Base-by-base conservation (phyloP, 1,284 basidiomycete genomes). In the Trichosporon sp. region DNA sequence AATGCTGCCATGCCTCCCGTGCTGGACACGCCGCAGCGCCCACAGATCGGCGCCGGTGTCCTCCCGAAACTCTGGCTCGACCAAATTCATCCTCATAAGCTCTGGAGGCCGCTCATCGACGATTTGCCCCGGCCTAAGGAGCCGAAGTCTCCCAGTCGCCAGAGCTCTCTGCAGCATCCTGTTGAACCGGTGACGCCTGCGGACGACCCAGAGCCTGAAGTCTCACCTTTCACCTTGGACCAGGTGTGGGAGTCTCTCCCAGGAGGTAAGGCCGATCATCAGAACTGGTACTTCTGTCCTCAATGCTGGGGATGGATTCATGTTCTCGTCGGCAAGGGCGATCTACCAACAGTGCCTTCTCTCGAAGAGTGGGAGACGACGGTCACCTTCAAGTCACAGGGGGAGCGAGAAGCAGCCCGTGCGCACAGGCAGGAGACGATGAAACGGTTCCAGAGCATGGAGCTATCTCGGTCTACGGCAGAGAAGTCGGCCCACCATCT, bases 211-310 rank as follows among this genome's bases (percentile, higher is more conserved):
- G 64, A 71, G 38, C 64, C 32, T 12, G 56, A 60, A 15, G 21
- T n/a, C 27, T 1, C 56, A 2, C 53, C 64, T 11, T 63, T 69
- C 27, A 75, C 74, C 0, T 0, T 69, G 6, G 69, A 68, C 18
- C 77, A 81, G 27, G 77, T 82, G 0, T 73, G 68, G 69, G 74
- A 74, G 2, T 73, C 80, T 3, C 72, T 77, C 8, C 80, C 80
- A 1, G 80, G 80, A 7, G 75, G 75, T 1, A 35, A 44, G 23
- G 64, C 72, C 6, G 31, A 68, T 21, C 72, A 74, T 47, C 31
- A 68, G 5, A 71, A 80, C 23, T 82, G 78, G 78, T 82, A 74
- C 67, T 82, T 81, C 70, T 82, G 80, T 65, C 62, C 73, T 15
- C 72, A 71, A 0, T 82, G 80, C 62, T 80, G 76, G 75, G 76